Base-by-base conservation (phyloP, 257 asterid species). In the Scutellaria galericulata region DNA sequence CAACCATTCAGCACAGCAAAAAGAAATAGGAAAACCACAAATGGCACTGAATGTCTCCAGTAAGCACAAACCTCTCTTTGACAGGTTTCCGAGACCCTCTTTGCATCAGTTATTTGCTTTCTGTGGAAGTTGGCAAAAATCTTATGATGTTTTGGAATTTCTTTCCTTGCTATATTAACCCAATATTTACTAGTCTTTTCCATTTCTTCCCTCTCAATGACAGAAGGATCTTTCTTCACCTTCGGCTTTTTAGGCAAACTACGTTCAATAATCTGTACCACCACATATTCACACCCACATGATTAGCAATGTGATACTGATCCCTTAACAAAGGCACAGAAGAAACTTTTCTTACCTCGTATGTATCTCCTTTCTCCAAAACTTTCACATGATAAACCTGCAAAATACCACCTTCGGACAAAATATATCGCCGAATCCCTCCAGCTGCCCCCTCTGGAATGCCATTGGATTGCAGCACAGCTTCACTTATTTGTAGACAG, bases 361-460 rank as follows among this genome's bases (percentile, higher is more conserved):
- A 95, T 48, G 95, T 84, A 79, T 95, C 99, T 71, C 99, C 99
- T 83, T 92, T 95, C 91, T 95, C 99, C 86, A 92, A 84, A 75
- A 95, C 98, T 80, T 95, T 95, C 74, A 95, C 99, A 80, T 90
- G 90, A 82, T 72, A 87, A 68, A 92, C 96, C 82, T 92, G 98
- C 82, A 95, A 84, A 71, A 74, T 71, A 76, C 98, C 98, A 76
- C 94, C 93, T 14, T 95, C 99, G 0, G 96, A 90, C 84, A 90
- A 81, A 75, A 95, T 92, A 72, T 78, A 87, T 71, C 99, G 83
- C 35, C 89, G 85, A 69, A 95, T 88, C 54, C 86, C 71, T 75
- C 99, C 99, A 77, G 97, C 96, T 46, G 99, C 88, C 71, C 97
- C 99, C 81, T 95, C 99, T 24, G 99, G 99, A 45, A 92, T 89